These are phyloP conservation scores for Chrysoporthe puriensis DNA, from an alignment of 2,329 filamentous ascomycete genomes.

Conservation along the genomic window DNA sequence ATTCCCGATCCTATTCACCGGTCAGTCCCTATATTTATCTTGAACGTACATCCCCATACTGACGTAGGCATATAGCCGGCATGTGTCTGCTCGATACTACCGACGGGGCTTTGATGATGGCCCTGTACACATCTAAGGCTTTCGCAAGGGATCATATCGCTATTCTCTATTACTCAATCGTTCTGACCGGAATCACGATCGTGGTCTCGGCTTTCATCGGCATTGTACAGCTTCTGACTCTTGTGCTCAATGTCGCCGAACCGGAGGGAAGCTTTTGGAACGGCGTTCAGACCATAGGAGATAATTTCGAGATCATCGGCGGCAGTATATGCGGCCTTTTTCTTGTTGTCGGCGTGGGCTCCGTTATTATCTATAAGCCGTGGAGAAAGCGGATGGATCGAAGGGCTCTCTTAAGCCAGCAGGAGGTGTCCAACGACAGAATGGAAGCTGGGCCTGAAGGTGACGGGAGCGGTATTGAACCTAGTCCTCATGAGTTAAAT, in stretches of 20 bases:
- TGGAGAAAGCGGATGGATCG: conserved; percentile 65
- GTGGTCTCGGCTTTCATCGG: conserved; percentile 85
- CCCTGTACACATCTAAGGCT: conserved; percentile 80
- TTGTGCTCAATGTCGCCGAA: conserved; percentile 76
- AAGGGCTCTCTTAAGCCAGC: not conserved
- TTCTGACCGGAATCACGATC: conserved; percentile 82
- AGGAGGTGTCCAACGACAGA: not conserved
- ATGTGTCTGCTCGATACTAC: conserved; percentile 96
- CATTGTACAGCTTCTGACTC: conserved; percentile 77
- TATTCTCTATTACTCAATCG: conserved; percentile 90
- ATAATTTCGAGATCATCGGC: conserved; percentile 85
- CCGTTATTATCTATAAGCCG: conserved; percentile 75
- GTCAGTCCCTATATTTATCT: conserved; percentile 46
- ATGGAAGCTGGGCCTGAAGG: not conserved
- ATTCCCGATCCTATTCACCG: conserved; percentile 87
- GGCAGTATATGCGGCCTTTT: conserved; percentile 87
- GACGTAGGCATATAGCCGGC: conserved; percentile 58
- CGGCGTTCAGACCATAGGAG: conserved; percentile 74
- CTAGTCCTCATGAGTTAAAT: not conserved
- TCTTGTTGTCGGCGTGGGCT: conserved; percentile 73
- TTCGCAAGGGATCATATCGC: conserved; percentile 83
- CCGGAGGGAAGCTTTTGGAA: conserved; percentile 86
- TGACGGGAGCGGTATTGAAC: not conserved
- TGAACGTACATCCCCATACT: not conserved
- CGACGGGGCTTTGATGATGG: conserved; percentile 94